Evolutionary conservation across 805 yeast genomes (phyloP), one percentile per base, ranked within the genome.

Genomic region (Metschnikowia anglica): DNA sequence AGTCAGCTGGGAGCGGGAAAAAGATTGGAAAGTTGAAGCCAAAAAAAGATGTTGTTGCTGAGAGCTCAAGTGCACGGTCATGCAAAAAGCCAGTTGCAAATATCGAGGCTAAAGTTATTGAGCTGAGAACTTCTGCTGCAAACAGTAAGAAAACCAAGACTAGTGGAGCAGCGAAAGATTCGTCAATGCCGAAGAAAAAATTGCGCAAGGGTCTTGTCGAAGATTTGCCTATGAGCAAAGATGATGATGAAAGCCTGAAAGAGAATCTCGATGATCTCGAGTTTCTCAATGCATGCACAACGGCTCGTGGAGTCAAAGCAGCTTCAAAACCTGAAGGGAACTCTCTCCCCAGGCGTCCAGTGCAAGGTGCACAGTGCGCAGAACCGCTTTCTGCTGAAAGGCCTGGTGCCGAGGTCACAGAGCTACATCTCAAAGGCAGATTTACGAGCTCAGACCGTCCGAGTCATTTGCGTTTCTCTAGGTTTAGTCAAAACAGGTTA

Each of bases 141-240:
- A 27, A 27, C 6, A n/a, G 18, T 7, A 28, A 25, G 28, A 25
- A 9, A 25, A 4, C 26, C 7, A 23, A 23, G 26, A 7, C 26
- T 23, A 8, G 18, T 28, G 4, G 31, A 18, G 31, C 31, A 13
- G 18, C 3, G 7, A 5, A 28, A 15, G 18, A 15, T 15, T 15
- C 18, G 6, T 6, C 18, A 5, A 39, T 34, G 17, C 35, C 26
- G 12, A 31, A 24, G 27, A 41, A 32, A 30, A 41, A 20, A 21
- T 32, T 41, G 17, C 36, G 45, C 30, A 24, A 20, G 19, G 45
- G 45, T 3, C 12, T 41, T 16, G 37, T 41, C 2, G 45, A 41
- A 20, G 45, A 41, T 26, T 2, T 41, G 5, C 26, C 34, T 11
- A 20, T 41, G 31, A 32, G 24, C 7, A 25, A 39, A 20, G 31